Percentiles rank a stretch among this genome's conserved stretches.
phyloP scores from a whole-genome alignment of 805 yeast genomes.

The Saccharomycopsis fodiens region DNA sequence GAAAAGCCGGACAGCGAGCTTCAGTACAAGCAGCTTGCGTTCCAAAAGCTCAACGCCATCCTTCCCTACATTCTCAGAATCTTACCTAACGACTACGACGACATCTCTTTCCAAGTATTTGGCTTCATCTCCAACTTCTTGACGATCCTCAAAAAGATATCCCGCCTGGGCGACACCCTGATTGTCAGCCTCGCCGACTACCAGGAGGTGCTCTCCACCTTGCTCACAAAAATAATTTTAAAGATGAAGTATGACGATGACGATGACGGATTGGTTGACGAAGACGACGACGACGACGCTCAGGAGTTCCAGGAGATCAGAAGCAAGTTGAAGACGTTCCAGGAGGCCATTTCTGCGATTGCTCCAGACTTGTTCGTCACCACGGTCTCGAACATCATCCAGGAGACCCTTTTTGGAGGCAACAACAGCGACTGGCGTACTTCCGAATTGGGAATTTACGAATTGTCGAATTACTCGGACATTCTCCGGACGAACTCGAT shows the following conservation, averaged over 20 bases:
- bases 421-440: conserved; percentile 57
- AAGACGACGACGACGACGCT: conserved; percentile 64
- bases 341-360: conserved; percentile 67
- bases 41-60: conserved; percentile 45
- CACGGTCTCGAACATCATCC: conserved; percentile 52
- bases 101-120: conserved; percentile 75
- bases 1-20: conserved; percentile 43
- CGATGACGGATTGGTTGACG: conserved; percentile 47
- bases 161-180: conserved; percentile 33
- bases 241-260: conserved; percentile 79
- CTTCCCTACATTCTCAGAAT: conserved; percentile 70
- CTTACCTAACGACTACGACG: conserved; percentile 80
- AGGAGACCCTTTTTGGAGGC: conserved; percentile 35
- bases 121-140: conserved; percentile 73
- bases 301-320: conserved; percentile 79
- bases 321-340: conserved; percentile 63
- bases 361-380: conserved; percentile 56
- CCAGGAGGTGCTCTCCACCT: conserved; percentile 48
- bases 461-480: conserved; percentile 73
- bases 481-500: conserved; percentile 71
- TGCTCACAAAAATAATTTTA: conserved; percentile 61
- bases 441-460: conserved; percentile 80
- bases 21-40: conserved; percentile 28
- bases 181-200: conserved; percentile 27
- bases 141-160: conserved; percentile 54